A percentile compares a stretch with the other conserved stretches of the same genome.
Evolutionary conservation across 2,329 filamentous ascomycete genomes (phyloP).

Genomic region (Trichophyton schoenleinii): DNA sequence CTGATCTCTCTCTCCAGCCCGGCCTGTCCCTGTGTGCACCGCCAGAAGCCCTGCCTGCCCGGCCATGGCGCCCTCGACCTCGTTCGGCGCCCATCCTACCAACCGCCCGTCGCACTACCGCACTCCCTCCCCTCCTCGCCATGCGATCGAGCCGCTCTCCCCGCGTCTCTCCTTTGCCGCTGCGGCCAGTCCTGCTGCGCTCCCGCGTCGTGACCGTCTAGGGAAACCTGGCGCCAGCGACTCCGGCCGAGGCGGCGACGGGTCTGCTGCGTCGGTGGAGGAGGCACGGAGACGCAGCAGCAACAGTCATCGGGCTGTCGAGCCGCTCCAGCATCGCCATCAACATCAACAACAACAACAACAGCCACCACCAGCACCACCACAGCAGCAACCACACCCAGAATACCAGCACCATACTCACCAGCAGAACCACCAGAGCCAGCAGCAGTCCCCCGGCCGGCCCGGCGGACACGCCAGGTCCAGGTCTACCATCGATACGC

Average conservation of each 20-base stretch:
- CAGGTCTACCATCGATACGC: slow-evolving; percentile 37
- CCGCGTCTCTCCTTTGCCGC: slow-evolving; percentile 19
- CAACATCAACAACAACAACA: not conserved
- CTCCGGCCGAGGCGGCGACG: not conserved
- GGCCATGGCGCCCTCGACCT: slow-evolving; percentile 29
- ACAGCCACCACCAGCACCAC: slow-evolving; percentile 8
- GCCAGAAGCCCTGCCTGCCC: no score
- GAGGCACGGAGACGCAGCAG: not conserved
- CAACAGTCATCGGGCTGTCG: not conserved
- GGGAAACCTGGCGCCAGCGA: not conserved
- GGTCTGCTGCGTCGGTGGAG: not conserved
- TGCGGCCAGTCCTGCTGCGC: not conserved
- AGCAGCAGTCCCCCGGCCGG: slow-evolving; percentile 8
- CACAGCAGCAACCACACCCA: not conserved
- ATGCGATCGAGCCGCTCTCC: slow-evolving; percentile 36
- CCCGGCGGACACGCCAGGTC: slow-evolving; percentile 31
- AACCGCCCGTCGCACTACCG: slow-evolving; percentile 32
- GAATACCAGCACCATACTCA: slow-evolving; percentile 5
- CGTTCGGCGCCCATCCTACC: slow-evolving; percentile 19
- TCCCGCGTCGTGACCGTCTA: not conserved
- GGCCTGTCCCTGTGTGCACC: no score
- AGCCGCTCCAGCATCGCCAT: slow-evolving; percentile 6
- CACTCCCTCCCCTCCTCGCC: slow-evolving; percentile 36
- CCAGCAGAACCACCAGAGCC: slow-evolving; percentile 3
- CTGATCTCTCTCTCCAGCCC: no score